Base-by-base conservation (phyloP, 805 yeast species). In the Ogataea polymorpha region DNA sequence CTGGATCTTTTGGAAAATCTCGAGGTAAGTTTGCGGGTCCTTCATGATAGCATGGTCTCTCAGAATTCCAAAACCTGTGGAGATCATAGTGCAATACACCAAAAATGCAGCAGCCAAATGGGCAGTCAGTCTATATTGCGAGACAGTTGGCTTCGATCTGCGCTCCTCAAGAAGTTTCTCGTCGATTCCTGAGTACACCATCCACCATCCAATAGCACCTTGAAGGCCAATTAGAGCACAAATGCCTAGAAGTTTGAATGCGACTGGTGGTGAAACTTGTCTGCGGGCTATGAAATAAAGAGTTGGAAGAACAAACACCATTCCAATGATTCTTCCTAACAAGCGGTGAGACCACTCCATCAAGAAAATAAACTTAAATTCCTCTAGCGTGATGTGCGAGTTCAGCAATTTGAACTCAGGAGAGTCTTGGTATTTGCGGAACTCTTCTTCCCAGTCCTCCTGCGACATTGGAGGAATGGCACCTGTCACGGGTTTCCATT, bases 171-270 rank as follows among this genome's bases (percentile, higher is more conserved):
- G 68, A 56, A 83, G 83, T 32, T 82, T 74, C 56, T 83, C 84
- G 59, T 89, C 95, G 41, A 93, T 72, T 23, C 99, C 99, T 8
- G 96, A 87, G 55, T 86, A 80, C 38, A 93, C 99, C 99, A 93
- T 93, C 99, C 99, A 93, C 99, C 99, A 93, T 23, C 99, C 99
- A 51, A 93, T 83, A 39, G 82, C 85, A 39, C 99, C 99, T 70
- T 93, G 99, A 35, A 93, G 67, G 9, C 96, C 99, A 43, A 93
- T 72, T 37, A 93, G 67, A 0, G 74, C 79, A 30, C 95, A 76
- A 33, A 93, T 75, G 2, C 86, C 86, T 15, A 86, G 63, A 12
- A 93, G 68, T 51, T 87, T 74, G 42, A 69, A 68, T 35, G 86
- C 81, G 3, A 86, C 82, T 44, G 79, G 80, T 3, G 77, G 65